A percentile compares a stretch with the other conserved stretches of the same genome.
phyloP scores from a whole-genome alignment of 1,284 basidiomycete species.

The Somion occarium region DNA sequence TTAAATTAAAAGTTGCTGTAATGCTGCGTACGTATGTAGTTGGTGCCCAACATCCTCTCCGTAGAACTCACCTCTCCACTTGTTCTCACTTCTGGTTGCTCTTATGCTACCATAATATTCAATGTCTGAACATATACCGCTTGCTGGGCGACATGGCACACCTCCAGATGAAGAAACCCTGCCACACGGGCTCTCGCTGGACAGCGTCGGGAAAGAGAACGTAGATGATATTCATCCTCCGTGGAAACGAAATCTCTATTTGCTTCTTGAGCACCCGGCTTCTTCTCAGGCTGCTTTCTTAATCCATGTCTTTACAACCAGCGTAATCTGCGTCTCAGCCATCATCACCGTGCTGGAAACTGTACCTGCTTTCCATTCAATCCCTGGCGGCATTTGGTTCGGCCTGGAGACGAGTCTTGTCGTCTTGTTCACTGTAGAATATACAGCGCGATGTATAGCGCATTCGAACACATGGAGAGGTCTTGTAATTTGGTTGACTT shows the following conservation, averaged over 20 bases:
- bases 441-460: constrained; percentile 56
- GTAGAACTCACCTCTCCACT: no score
- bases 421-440: constrained; percentile 80
- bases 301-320: constrained; percentile 58
- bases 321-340: constrained; percentile 65
- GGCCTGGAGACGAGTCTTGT: constrained; percentile 77
- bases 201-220: constrained; percentile 17
- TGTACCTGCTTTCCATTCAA: constrained; percentile 74
- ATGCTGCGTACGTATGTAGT: no score
- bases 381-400: constrained; percentile 72
- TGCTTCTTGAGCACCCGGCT: constrained; percentile 64
- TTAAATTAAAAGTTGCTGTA: no score
- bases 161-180: constrained; percentile 11
- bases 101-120: background rate
- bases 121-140: constrained; percentile 8
- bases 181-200: constrained; percentile 15
- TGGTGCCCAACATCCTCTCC: no score
- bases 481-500: constrained; percentile 62
- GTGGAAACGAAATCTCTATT: constrained; percentile 55
- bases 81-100: no score
- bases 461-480: constrained; percentile 60
- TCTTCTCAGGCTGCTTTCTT: constrained; percentile 64
- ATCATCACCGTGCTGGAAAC: constrained; percentile 83
- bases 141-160: constrained; percentile 8
- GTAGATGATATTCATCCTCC: constrained; percentile 37